Evolutionary conservation across 768 basidiomycete genomes (phyloP).

Genomic region (Butyriboletus loyo): DNA sequence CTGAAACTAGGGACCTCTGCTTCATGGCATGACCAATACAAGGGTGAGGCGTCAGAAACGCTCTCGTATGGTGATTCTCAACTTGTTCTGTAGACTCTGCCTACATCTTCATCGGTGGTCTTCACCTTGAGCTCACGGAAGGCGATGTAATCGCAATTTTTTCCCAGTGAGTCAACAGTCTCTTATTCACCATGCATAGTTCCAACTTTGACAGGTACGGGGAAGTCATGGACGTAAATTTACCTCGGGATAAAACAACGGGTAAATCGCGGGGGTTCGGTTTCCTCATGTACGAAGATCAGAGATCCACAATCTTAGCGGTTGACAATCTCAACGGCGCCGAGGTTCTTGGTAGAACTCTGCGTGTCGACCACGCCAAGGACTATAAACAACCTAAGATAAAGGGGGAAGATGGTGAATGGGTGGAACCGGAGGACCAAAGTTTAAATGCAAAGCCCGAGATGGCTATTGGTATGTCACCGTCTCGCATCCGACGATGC

Average conservation of each 20-base stretch:
- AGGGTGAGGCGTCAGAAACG: slow-evolving; percentile 40
- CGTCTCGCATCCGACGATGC: neutral
- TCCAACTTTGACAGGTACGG: slow-evolving; percentile 64
- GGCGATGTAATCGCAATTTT: slow-evolving; percentile 97
- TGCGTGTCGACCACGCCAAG: slow-evolving; percentile 91
- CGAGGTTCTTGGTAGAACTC: slow-evolving; percentile 75
- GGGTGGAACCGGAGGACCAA: slow-evolving; percentile 80
- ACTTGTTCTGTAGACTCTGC: slow-evolving; percentile 67
- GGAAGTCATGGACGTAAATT: slow-evolving; percentile 92
- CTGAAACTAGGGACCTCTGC: slow-evolving; percentile 70
- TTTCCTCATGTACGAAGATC: slow-evolving; percentile 99
- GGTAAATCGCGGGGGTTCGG: slow-evolving; percentile 90
- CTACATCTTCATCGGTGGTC: slow-evolving; percentile 90
- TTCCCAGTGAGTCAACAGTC: slow-evolving; percentile 72
- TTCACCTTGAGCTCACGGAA: slow-evolving; percentile 87
- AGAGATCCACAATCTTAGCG: slow-evolving; percentile 91
- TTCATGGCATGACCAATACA: slow-evolving; percentile 98
- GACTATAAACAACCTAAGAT: slow-evolving; percentile 85
- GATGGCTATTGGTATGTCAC: slow-evolving; percentile 55
- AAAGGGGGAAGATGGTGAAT: slow-evolving; percentile 81
- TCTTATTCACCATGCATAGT: neutral
- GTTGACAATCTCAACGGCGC: slow-evolving; percentile 99
- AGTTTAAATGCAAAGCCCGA: slow-evolving; percentile 85
- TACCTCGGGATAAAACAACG: slow-evolving; percentile 91
- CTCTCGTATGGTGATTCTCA: slow-evolving; percentile 1